Conservation (phyloP, 257 asterid species). For the Scutellaria minor region DNA sequence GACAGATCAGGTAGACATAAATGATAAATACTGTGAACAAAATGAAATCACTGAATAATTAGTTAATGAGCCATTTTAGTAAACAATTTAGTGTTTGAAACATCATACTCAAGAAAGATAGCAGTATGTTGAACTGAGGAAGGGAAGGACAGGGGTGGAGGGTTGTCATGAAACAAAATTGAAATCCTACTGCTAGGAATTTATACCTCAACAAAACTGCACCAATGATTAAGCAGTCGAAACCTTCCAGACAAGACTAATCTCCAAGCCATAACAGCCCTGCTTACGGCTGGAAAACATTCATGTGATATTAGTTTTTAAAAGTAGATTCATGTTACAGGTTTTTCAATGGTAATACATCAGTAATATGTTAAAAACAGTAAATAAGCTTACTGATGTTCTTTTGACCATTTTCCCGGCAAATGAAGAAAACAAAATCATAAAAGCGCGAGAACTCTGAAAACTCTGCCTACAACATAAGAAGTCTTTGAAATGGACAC, state of each 20-base stretch:
- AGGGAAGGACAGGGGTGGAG: background rate
- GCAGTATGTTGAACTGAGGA: no score
- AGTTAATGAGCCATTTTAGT: background rate
- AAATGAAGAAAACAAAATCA: constrained; percentile 88
- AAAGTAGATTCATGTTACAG: constrained; percentile 2
- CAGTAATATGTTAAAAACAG: constrained; percentile 13
- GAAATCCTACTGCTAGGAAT: constrained; percentile 28
- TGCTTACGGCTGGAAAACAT: constrained; percentile 78
- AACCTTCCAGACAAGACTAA: constrained; percentile 89
- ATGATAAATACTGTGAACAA: constrained; percentile 1
- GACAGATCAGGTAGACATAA: background rate
- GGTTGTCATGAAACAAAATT: background rate
- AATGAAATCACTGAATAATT: background rate
- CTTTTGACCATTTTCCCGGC: constrained; percentile 96
- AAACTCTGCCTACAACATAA: constrained; percentile 64
- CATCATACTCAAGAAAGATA: background rate
- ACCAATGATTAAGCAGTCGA: constrained; percentile 88
- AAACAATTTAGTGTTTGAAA: background rate
- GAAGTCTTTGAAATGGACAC: constrained; percentile 29
- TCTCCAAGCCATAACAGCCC: constrained; percentile 92
- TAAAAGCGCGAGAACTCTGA: constrained; percentile 84
- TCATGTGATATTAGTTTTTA: constrained; percentile 15
- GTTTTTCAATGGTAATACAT: constrained; percentile 2
- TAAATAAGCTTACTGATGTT: constrained; percentile 71
- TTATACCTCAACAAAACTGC: constrained; percentile 83